Base-by-base conservation (phyloP, 306 rosid species). In the Citrullus colocynthis region DNA sequence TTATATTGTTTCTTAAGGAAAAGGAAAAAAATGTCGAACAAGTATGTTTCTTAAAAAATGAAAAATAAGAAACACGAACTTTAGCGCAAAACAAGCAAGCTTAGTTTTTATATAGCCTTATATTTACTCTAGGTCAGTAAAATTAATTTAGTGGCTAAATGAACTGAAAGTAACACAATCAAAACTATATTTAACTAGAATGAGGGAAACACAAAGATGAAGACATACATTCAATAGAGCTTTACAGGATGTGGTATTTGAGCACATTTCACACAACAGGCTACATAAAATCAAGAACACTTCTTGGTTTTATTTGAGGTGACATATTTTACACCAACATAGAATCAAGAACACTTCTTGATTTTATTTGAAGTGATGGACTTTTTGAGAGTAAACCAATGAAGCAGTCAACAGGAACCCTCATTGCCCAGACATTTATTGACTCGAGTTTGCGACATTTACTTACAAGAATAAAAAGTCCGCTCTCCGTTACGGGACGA, bases 341-440 rank as follows among this genome's bases (percentile, higher is more conserved):
- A 67, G 82, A 72, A 21, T 76, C 41, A 13, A 74, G 61, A 74
- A 83, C 59, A 44, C 83, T 83, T 84, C 85, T 54, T 5, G 88
- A 49, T 82, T 92, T 90, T 8, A 95, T 90, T 83, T 81, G 84
- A 82, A 95, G 97, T 44, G 84, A 79, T 48, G 97, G 96, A 61
- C 89, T 88, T 73, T 80, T 61, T 0, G 89, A 56, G 28, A 87
- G 85, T 78, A 95, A 81, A 78, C 84, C 90, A 63, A 78, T 75
- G 82, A 90, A 83, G 81, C 88, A 86, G n/a, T 89, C 90, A 37
- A 80, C 83, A 39, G 96, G 93, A 85, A 95, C 82, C 86, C 97
- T 83, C 54, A 93, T 89, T n/a, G 96, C 99, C 97, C 97, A 92
- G 2, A 89, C 86, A 59, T 92, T 92, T 82, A 92, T 87, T 11